phyloP scores from a whole-genome alignment of 768 basidiomycete genomes.

The Russula emetica region DNA sequence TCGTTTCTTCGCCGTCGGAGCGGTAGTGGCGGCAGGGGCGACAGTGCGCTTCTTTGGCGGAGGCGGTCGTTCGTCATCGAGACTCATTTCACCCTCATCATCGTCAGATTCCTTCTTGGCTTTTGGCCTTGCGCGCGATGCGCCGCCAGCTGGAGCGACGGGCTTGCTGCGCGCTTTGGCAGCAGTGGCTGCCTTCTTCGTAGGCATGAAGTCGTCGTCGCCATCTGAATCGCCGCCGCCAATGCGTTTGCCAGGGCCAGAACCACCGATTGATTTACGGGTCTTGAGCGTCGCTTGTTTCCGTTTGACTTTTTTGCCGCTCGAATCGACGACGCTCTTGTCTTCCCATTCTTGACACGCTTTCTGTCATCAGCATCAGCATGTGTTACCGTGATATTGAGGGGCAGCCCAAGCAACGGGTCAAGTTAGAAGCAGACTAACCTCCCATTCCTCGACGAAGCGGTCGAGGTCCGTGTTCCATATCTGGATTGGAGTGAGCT shows the following conservation, averaged over 20 bases:
- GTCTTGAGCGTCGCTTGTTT: constrained; percentile 54
- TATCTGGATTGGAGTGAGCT: constrained; percentile 72
- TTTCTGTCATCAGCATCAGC: constrained; percentile 32
- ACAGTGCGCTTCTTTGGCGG: constrained; percentile 29
- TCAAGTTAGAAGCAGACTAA: constrained; percentile 36
- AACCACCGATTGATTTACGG: constrained; percentile 46
- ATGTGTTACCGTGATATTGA: not conserved
- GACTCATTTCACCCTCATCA: constrained; percentile 19
- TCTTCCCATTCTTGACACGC: constrained; percentile 43
- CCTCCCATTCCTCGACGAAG: constrained; percentile 84
- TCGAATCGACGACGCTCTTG: constrained; percentile 44
- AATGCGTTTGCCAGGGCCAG: constrained; percentile 35
- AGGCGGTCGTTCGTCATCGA: constrained; percentile 23
- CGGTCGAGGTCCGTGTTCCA: constrained; percentile 88
- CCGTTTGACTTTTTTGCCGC: constrained; percentile 51
- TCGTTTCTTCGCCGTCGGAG: constrained; percentile 29
- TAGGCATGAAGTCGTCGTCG: constrained; percentile 56
- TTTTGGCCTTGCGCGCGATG: constrained; percentile 35
- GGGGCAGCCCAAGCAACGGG: not conserved
- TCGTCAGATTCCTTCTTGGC: constrained; percentile 36
- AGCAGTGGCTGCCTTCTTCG: constrained; percentile 39
- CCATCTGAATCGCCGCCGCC: constrained; percentile 36
- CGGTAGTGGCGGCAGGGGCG: constrained; percentile 25
- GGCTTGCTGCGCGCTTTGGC: constrained; percentile 35
- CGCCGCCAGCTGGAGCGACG: constrained; percentile 33